phyloP scores from a whole-genome alignment of 305 asterid species.

The Rubia peregrina region DNA sequence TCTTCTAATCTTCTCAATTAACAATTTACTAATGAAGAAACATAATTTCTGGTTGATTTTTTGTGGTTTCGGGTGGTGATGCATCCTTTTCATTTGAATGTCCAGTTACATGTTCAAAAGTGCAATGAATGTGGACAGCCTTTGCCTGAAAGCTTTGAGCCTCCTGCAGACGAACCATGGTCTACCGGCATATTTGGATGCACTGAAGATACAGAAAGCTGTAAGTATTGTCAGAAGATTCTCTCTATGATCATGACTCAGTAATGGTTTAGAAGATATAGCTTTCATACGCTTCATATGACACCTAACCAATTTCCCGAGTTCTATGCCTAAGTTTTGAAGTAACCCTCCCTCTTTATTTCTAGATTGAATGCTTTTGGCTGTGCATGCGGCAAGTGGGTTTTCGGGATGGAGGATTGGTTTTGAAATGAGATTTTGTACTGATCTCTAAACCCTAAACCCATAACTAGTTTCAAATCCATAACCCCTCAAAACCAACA shows the following conservation, averaged over 20 bases:
- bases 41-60: background rate
- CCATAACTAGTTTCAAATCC: background rate
- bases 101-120: constrained; percentile 72
- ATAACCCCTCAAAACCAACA: background rate
- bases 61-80: background rate
- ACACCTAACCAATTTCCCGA: background rate
- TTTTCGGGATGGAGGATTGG: background rate
- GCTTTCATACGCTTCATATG: background rate
- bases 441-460: background rate
- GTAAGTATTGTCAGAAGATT: constrained; percentile 36
- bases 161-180: constrained; percentile 97
- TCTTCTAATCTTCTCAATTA: background rate
- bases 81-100: constrained; percentile 9
- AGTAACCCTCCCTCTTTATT: background rate
- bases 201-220: constrained; percentile 68
- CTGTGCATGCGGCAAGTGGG: background rate
- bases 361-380: background rate
- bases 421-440: background rate
- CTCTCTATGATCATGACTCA: background rate
- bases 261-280: background rate
- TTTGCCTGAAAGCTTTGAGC: constrained; percentile 87
- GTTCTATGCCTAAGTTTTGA: background rate
- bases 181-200: constrained; percentile 79
- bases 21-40: background rate
- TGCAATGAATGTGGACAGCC: constrained; percentile 93